Base-by-base conservation (phyloP, 306 rosid genomes). In the Castanopsis chinensis region DNA sequence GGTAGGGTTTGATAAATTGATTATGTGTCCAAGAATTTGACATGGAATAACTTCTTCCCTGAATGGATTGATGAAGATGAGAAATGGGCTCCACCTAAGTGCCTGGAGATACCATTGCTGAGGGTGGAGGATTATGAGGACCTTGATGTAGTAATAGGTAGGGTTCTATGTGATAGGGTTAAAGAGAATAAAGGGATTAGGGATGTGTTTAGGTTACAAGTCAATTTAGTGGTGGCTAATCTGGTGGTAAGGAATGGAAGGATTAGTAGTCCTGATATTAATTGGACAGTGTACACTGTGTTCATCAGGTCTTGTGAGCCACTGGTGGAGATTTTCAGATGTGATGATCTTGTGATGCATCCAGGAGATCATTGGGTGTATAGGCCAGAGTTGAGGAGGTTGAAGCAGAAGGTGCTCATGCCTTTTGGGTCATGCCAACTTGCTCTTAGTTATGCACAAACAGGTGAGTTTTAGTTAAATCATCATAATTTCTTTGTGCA, bases 271-370 rank as follows among this genome's bases (percentile, higher is more conserved):
- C 52, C 75, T 2, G 86, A 84, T 14, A 69, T 32, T 45, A 21
- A 61, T 67, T 86, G 86, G 80, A 67, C 73, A 3, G 91, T 92
- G 33, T 81, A 91, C 72, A 91, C 88, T 45, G 90, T 90, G 74
- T 90, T 92, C 43, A 45, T 92, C 1, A 95, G 97, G 25, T 37
- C 82, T 1, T 91, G 99, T 81, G 92, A 87, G 64, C 95, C 99
- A 32, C 92, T 94, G 99, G 37, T 76, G 13, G 99, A 94, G 93
- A 87, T 94, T 68, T 94, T 94, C 73, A 74, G 91, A 45, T 94
- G 97, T 75, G 97, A 94, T 19, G 95, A 94, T 12, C 73, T 87
- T 18, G 32, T 91, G 85, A 69, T 74, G 88, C 87, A 83, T 23
- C 61, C 28, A 59, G 91, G 82, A 19, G 80, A 76, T 0, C 82